Conservation (phyloP, 2,329 filamentous ascomycete species). For the Monilinia fructigena region DNA sequence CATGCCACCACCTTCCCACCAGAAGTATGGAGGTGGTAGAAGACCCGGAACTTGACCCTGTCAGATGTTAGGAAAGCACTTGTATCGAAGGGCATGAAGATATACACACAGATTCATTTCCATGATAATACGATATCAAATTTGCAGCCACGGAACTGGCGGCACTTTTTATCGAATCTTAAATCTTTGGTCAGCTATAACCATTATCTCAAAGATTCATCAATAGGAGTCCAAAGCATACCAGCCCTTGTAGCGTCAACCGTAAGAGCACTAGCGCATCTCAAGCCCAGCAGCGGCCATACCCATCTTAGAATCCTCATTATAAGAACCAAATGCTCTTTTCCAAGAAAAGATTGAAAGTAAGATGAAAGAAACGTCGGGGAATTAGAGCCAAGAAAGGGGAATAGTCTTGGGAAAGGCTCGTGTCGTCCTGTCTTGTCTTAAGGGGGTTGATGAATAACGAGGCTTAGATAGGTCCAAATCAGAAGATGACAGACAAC, state of each 20-base stretch:
- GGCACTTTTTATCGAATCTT: conserved; percentile 40
- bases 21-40: conserved; percentile 50
- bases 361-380: conserved; percentile 7
- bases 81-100: conserved; percentile 43
- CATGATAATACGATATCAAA: conserved; percentile 52
- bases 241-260: conserved; percentile 34
- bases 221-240: conserved; percentile 24
- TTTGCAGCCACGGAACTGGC: conserved; percentile 46
- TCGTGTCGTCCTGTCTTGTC: background rate
- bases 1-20: conserved; percentile 72
- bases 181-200: background rate
- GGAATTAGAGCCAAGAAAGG: conserved; percentile 2
- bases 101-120: conserved; percentile 47
- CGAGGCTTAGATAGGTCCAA: background rate
- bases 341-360: background rate
- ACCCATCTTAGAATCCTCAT: conserved; percentile 33
- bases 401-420: conserved; percentile 18
- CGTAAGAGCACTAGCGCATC: conserved; percentile 29
- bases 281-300: conserved; percentile 29
- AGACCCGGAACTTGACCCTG: conserved; percentile 50
- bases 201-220: background rate
- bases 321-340: conserved; percentile 21
- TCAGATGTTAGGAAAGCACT: conserved; percentile 45
- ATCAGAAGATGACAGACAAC: conserved; percentile 9
- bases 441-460: background rate